Evolutionary conservation across 2,329 filamentous ascomycete genomes (phyloP), one percentile per base, ranked within the genome.

Genomic region (Macrophomina phaseolina): DNA sequence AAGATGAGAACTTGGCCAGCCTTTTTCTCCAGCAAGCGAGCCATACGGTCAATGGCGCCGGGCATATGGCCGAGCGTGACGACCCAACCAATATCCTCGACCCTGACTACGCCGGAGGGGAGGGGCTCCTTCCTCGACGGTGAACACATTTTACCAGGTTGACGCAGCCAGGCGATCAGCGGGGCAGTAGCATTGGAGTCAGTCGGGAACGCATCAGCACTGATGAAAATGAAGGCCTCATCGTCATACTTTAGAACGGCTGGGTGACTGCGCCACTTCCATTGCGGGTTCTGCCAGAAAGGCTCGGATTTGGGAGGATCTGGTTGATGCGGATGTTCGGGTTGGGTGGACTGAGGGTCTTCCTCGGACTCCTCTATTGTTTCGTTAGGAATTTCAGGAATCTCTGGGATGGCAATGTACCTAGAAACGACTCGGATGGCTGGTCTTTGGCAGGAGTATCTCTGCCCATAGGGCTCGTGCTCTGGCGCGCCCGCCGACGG

Each of bases 201-300:
- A 23, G 58, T 28, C 5, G 58, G 45, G 8, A 38, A 62, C 30
- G 42, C 36, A 4, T 28, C 45, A n/a, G 16, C 9, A 14, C 9
- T 45, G 30, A 62, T 62, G 58, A 62, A 62, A 30, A 62, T 34
- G 42, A 49, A 62, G 18, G 32, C 30, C 30, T 62, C 58, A n/a
- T 40, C 45, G 2, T 36, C 32, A 45, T 49, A 62, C 30, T 9
- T 62, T 40, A 14, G 12, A 16, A 62, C 42, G 6, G 14, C 14
- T 7, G 58, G 58, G 32, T 62, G 42, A 8, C 36, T 36, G 45
- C 58, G 58, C 58, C 58, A 62, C 5, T 12, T n/a, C 2, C 5
- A 14, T 1, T 7, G 4, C 11, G 42, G 30, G 45, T 62, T 49
- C 18, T 38, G n/a, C 42, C 45, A 62, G 5, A 32, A 16, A 28